phyloP scores from a whole-genome alignment of 805 yeast genomes.

The Saccharomyces cerevisiae region DNA sequence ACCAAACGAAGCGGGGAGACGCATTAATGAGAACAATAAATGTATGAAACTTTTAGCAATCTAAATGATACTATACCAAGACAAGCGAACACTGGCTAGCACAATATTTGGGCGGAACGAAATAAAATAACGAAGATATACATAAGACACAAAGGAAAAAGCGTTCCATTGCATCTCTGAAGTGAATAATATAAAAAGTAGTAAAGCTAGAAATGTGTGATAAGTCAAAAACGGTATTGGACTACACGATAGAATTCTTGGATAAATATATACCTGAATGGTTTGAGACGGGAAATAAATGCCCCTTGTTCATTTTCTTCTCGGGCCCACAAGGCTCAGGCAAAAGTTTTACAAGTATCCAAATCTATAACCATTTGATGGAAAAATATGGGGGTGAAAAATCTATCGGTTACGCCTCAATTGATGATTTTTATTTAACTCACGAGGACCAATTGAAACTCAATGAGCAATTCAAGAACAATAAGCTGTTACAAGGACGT shows the following conservation, averaged over 20 bases:
- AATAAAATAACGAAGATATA: background rate
- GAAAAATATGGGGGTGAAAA: constrained; percentile 30
- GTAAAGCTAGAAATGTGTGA: background rate
- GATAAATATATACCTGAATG: constrained; percentile 17
- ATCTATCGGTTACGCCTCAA: constrained; percentile 46
- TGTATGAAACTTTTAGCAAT: background rate
- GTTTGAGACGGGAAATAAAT: constrained; percentile 12
- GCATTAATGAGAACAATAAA: background rate
- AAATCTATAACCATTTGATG: constrained; percentile 32
- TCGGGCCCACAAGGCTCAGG: constrained; percentile 81
- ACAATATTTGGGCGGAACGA: background rate
- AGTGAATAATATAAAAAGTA: background rate
- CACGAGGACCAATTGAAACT: constrained; percentile 50
- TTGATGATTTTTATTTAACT: constrained; percentile 81
- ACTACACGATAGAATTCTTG: constrained; percentile 10
- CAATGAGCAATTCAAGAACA: constrained; percentile 34
- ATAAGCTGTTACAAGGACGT: constrained; percentile 60
- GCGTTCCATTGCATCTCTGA: background rate
- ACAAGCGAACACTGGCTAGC: background rate
- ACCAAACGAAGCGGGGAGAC: background rate
- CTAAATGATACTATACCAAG: background rate
- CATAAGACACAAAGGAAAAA: background rate
- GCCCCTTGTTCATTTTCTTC: constrained; percentile 46
- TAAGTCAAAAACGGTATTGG: constrained; percentile 1
- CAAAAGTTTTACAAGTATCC: constrained; percentile 48